Percentiles rank a stretch among this genome's conserved stretches.
phyloP scores from a whole-genome alignment of 495 filamentous ascomycete genomes.

The Daldinia loculata region DNA sequence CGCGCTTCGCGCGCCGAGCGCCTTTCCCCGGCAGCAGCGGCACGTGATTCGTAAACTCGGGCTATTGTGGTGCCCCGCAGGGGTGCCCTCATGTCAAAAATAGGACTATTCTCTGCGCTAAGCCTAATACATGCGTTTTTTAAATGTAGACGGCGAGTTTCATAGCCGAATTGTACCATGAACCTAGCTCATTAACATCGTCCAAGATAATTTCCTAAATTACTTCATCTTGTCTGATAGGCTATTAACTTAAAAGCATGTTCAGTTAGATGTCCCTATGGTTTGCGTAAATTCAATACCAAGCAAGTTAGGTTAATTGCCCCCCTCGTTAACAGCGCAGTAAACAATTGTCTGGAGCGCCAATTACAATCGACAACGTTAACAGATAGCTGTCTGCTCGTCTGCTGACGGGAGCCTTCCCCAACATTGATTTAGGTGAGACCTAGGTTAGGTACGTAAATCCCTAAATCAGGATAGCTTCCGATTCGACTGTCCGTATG shows the following conservation, averaged over 20 bases:
- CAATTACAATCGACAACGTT: conserved; percentile 38
- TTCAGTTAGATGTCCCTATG: not conserved
- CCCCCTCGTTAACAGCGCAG: conserved; percentile 20
- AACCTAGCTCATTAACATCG: not conserved
- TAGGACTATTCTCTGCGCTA: not conserved
- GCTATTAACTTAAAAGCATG: not conserved
- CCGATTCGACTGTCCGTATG: not conserved
- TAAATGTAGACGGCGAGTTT: not conserved
- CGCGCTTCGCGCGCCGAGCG: no score
- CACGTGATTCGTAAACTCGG: no score
- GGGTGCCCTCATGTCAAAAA: no score
- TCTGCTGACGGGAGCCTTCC: conserved; percentile 10
- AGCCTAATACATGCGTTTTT: not conserved
- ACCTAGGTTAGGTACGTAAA: not conserved
- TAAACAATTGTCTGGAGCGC: conserved; percentile 21
- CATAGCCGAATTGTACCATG: not conserved
- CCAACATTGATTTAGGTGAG: not conserved
- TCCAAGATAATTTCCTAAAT: not conserved
- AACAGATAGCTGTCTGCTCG: conserved; percentile 5
- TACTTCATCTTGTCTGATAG: not conserved
- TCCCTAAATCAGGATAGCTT: not conserved
- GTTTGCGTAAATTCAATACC: not conserved
- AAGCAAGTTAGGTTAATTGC: not conserved
- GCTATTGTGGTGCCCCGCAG: no score
- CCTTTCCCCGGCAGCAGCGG: no score